phyloP scores from a whole-genome alignment of 1,284 basidiomycete genomes.

The Veloboletus limbatus region DNA sequence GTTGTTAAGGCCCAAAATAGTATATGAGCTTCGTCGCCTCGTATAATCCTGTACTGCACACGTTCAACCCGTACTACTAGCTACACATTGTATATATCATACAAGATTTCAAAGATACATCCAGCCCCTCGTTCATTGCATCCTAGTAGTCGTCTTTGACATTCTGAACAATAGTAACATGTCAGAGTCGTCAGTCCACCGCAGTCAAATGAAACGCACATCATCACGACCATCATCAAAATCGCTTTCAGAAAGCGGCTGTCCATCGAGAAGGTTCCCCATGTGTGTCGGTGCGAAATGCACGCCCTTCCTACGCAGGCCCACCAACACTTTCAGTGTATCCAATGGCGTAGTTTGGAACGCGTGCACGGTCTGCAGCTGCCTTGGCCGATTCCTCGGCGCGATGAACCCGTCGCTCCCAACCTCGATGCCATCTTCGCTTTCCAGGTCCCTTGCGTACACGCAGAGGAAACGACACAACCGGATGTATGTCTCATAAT shows the following conservation, averaged over 20 bases:
- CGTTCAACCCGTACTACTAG: too few relatives aligned
- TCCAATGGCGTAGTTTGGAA: constrained; percentile 35
- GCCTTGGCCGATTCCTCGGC: constrained; percentile 16
- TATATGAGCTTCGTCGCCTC: too few relatives aligned
- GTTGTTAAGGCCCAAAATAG: constrained; percentile 2
- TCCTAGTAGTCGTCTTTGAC: too few relatives aligned
- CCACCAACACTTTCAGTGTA: constrained; percentile 35
- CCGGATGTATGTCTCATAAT: constrained; percentile 32
- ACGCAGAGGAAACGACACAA: constrained; percentile 39
- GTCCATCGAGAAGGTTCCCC: constrained; percentile 40
- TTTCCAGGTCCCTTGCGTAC: constrained; percentile 19
- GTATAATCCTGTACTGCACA: too few relatives aligned
- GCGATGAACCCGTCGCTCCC: constrained; percentile 37
- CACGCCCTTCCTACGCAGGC: constrained; percentile 42
- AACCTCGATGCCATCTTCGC: constrained; percentile 7
- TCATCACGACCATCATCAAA: constrained; percentile 13
- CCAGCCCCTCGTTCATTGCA: too few relatives aligned
- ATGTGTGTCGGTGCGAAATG: constrained; percentile 40
- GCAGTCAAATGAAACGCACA: not conserved
- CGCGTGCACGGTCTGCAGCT: constrained; percentile 10
- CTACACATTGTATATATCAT: too few relatives aligned
- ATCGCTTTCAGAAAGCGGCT: constrained; percentile 29
- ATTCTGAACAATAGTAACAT: not conserved
- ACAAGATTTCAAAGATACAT: not conserved
- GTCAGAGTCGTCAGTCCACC: not conserved